These are phyloP conservation scores for Fagopyrum tataricum DNA, from an alignment of 148 eudicot genomes.

Conservation along the genomic window DNA sequence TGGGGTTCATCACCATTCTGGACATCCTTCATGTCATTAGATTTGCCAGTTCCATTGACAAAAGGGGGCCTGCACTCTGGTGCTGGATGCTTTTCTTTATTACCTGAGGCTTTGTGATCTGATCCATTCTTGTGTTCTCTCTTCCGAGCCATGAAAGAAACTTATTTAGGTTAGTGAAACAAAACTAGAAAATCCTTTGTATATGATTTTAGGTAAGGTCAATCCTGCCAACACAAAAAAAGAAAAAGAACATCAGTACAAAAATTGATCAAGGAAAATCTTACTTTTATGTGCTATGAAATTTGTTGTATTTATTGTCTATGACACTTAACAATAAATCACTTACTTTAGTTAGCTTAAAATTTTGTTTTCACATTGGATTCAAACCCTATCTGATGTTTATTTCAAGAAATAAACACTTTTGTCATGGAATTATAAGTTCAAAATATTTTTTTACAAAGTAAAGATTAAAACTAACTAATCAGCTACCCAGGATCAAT, in stretches of 20 bases:
- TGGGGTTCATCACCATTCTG: conserved; percentile 26
- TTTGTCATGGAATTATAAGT: background rate
- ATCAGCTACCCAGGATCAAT: background rate
- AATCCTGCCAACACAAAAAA: conserved; percentile 9
- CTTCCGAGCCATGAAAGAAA: conserved; percentile 65
- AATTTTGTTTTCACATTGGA: background rate
- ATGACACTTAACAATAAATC: background rate
- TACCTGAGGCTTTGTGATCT: conserved; percentile 36
- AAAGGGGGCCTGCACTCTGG: conserved; percentile 26
- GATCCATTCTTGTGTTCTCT: conserved; percentile 59
- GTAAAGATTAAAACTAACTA: background rate
- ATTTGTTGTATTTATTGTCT: background rate
- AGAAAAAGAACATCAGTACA: background rate
- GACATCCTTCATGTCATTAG: conserved; percentile 31
- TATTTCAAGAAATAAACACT: background rate
- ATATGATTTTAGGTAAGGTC: background rate
- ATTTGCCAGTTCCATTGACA: conserved; percentile 26
- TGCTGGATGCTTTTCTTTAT: conserved; percentile 47
- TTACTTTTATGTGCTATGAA: background rate
- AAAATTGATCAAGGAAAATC: background rate
- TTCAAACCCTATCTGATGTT: background rate
- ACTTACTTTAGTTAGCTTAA: background rate
- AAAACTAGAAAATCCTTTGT: background rate
- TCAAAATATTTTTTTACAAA: background rate
- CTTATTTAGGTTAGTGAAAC: background rate